Conservation (phyloP, 164 flowering plant genomes). For the Nelumbo lutea region DNA sequence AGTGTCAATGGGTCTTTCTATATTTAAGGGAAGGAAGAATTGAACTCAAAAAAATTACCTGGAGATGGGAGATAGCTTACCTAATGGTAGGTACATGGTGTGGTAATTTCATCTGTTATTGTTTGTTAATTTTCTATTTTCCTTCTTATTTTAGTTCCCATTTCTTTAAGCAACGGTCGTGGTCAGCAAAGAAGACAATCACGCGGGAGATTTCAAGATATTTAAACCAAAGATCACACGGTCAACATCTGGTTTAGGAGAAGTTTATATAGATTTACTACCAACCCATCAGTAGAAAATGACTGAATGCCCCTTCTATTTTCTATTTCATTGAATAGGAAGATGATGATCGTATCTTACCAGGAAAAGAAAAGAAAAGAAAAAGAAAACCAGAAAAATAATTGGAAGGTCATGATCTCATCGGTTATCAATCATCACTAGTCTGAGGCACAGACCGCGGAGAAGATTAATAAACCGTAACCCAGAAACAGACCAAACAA, state of each 20-base stretch:
- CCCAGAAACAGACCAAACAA: too few relatives aligned
- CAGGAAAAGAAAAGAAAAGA: too few relatives aligned
- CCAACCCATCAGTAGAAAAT: background rate
- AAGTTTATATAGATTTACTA: background rate
- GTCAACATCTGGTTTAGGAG: background rate
- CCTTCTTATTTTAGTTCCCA: constrained; percentile 20
- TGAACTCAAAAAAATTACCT: constrained; percentile 3
- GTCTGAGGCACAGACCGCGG: too few relatives aligned
- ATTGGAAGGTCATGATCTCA: too few relatives aligned
- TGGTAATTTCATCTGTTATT: background rate
- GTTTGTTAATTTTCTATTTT: constrained; percentile 2
- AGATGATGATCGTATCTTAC: too few relatives aligned
- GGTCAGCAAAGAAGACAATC: constrained; percentile 12
- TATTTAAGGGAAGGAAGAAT: constrained; percentile 17
- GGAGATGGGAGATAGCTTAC: constrained; percentile 36
- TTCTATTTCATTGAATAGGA: background rate
- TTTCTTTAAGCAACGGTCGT: constrained; percentile 48
- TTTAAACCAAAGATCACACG: constrained; percentile 21
- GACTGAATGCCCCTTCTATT: background rate
- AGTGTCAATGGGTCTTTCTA: background rate
- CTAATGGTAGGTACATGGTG: constrained; percentile 38
- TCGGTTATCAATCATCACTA: too few relatives aligned
- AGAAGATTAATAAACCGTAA: too few relatives aligned
- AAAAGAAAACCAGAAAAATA: too few relatives aligned
- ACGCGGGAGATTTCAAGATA: constrained; percentile 18